Evolutionary conservation across 176 grass and related monocot genomes (phyloP), one percentile per base, ranked within the genome.

Genomic region (Triticum urartu): DNA sequence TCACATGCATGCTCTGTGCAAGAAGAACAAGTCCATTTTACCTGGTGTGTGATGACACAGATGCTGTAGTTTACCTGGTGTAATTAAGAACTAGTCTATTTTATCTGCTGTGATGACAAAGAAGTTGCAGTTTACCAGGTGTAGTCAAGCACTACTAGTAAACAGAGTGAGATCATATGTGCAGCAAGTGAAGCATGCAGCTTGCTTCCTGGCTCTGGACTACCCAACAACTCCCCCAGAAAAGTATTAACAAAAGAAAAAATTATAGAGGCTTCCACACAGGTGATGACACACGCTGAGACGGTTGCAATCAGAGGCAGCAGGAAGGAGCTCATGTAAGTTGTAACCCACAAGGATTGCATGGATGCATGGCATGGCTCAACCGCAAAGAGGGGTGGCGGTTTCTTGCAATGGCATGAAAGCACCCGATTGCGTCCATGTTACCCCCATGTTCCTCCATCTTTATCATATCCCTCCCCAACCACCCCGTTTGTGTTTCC

Each of bases 361-460:
- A 89, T 86, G 74, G 13, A 75, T 21, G 43, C 5, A 34, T 36
- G 70, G 43, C 5, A 34, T 68, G 81, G 77, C 60, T 87, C 83
- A 89, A 12, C 43, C 79, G 42, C 83, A 87, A 87, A 85, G n/a
- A 77, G 2, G 64, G 80, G n/a, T 2, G 77, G 40, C 26, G 69
- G 35, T 92, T 87, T 87, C 88, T 93, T 90, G 91, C 88, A 88
- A 88, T 88, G 79, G 20, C 88, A 83, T 93, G 86, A 88, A 93
- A 90, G 86, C 79, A 69, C 73, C 78, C 21, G 70, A 28, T 76
- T 32, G 25, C 64, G 85, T 90, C 82, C 91, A 90, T 88, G 91
- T 93, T 88, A 86, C 86, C 83, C 83, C 88, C 91, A 86, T 90
- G 88, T 93, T 93, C 82, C 72, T 82, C 54, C 66, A 88, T 75